Evolutionary conservation across 768 basidiomycete genomes (phyloP), one percentile per base, ranked within the genome.

Genomic region (Agaricus blazei): DNA sequence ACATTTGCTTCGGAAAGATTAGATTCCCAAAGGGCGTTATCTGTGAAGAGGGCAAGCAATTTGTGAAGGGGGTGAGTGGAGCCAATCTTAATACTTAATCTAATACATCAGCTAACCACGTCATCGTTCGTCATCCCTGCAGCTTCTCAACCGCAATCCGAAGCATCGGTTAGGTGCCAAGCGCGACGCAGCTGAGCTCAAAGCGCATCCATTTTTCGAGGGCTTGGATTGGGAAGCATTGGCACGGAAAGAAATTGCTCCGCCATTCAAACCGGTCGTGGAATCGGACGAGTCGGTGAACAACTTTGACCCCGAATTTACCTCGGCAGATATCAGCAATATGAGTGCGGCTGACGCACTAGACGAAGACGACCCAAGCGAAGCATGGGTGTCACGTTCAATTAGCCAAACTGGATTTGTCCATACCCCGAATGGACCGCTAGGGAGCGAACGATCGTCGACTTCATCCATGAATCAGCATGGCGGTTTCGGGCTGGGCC

Each of bases 281-380:
- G 95, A 98, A 71, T 96, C 93, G 15, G 97, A 99, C 75, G 97
- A 99, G 71, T 93, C 89, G 14, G 93, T 93, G n/a, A 85, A 86
- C 60, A 98, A 98, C 75, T 99, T 99, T 66, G 97, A 99, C 68
- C 92, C 93, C 28, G 94, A 98, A 72, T 99, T 99, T 72, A 99
- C 97, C 3, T 80, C 84, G 26, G 88, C 92, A n/a, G 89, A 96
- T 67, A 77, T 98, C 50, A 81, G 85, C 14, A 85, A 91, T 59
- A 80, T 82, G 58, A 88, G 79, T 48, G 75, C 79, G 5, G 76
- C 34, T 15, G 48, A 57, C 19, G 58, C 46, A 27, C 28, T 61
- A 8, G 58, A 61, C 56, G 81, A 81, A 62, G 79, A 79, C 57
- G 89, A 91, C 60, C 88, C 87, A 31, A 84, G 83, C 14, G 88